These are phyloP conservation scores for Gossypium arboreum DNA, from an alignment of 345 rosid genomes.

Conservation along the genomic window DNA sequence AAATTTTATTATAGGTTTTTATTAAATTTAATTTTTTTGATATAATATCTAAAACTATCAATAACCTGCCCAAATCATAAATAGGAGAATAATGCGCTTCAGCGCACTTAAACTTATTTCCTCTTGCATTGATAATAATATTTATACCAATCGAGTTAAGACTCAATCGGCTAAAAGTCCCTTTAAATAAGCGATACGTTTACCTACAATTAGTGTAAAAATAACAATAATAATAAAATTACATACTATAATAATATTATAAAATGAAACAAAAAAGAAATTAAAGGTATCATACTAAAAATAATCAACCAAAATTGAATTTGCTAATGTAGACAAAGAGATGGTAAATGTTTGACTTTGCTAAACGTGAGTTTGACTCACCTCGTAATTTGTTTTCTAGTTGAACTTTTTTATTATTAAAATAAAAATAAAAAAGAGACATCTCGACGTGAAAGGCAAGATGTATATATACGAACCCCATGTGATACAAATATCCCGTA, in stretches of 20 bases:
- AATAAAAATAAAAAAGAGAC: neutral
- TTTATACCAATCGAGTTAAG: fast-evolving
- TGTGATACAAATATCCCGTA: neutral
- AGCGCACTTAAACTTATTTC: too few species aligned
- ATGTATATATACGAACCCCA: neutral
- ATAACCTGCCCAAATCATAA: too few species aligned
- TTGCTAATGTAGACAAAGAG: neutral
- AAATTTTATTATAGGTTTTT: too few species aligned
- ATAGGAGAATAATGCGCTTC: too few species aligned
- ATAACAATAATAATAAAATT: fast-evolving
- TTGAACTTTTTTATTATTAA: too few species aligned
- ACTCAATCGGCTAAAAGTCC: fast-evolving
- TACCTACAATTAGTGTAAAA: fast-evolving
- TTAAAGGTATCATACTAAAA: too few species aligned
- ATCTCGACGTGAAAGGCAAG: neutral
- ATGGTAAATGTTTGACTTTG: neutral
- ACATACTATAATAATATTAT: too few species aligned
- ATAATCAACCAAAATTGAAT: too few species aligned
- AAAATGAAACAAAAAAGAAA: fast-evolving
- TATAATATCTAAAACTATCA: too few species aligned
- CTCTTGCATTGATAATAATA: too few species aligned
- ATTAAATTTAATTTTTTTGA: too few species aligned
- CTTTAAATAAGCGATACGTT: fast-evolving
- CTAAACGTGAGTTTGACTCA: neutral
- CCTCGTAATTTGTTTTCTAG: neutral